Conservation (phyloP, 805 yeast species). For the Ogataea trehaloabstinens region DNA sequence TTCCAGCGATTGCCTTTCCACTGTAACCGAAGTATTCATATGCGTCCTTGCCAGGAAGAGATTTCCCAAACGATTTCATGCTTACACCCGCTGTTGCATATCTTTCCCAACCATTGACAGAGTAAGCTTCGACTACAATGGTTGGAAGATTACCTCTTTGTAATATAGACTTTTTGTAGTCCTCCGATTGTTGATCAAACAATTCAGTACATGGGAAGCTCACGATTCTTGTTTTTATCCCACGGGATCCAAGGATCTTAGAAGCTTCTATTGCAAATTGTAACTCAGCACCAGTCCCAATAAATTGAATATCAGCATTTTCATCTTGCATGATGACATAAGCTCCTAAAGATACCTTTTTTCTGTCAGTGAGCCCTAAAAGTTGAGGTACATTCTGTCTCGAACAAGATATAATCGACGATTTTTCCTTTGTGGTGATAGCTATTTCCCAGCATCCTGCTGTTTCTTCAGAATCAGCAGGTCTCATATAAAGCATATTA, state of each 20-base stretch:
- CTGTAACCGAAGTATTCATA: conserved; percentile 87
- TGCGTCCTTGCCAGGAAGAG: conserved; percentile 81
- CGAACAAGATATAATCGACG: conserved; percentile 71
- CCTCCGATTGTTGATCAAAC: conserved; percentile 80
- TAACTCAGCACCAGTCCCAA: conserved; percentile 95
- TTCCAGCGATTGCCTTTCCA: conserved; percentile 76
- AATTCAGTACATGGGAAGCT: conserved; percentile 91
- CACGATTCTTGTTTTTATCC: conserved; percentile 76
- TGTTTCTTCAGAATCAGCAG: conserved; percentile 86
- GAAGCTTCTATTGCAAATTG: conserved; percentile 77
- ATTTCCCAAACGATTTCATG: conserved; percentile 92
- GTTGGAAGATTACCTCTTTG: conserved; percentile 88
- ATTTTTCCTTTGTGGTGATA: conserved; percentile 56
- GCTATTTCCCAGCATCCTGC: conserved; percentile 77
- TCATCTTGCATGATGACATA: conserved; percentile 64
- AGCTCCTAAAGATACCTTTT: conserved; percentile 91
- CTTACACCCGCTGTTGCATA: conserved; percentile 97
- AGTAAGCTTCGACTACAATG: conserved; percentile 87
- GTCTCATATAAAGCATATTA: conserved; percentile 82
- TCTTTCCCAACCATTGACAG: conserved; percentile 89
- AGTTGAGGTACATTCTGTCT: conserved; percentile 91
- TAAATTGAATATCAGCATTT: conserved; percentile 59
- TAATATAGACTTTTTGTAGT: conserved; percentile 78
- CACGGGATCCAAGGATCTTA: conserved; percentile 59
- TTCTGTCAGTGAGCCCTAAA: conserved; percentile 77